These are phyloP conservation scores for Coniella lustricola DNA, from an alignment of 2,329 filamentous ascomycete genomes.

Conservation along the genomic window DNA sequence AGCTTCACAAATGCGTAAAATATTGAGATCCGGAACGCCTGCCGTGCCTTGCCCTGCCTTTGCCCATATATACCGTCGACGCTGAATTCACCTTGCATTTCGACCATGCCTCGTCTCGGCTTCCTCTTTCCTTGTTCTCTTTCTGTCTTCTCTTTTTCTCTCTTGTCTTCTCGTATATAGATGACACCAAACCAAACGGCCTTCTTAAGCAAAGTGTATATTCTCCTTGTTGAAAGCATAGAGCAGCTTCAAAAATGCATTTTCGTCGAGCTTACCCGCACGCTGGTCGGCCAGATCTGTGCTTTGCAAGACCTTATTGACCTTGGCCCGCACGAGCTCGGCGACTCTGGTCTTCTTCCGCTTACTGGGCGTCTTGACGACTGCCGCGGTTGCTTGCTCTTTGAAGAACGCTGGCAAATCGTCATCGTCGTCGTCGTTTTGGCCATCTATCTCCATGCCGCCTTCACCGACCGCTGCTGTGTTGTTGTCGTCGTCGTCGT, in stretches of 20 bases:
- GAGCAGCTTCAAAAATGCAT: conserved; percentile 78
- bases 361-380: conserved; percentile 55
- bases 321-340: conserved; percentile 78
- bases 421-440: conserved; percentile 59
- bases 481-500: conserved; percentile 35
- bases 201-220: conserved; percentile 82
- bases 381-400: conserved; percentile 31
- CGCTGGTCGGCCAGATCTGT: conserved; percentile 77
- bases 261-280: conserved; percentile 82
- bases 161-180: too few species aligned
- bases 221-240: conserved; percentile 83
- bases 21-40: conserved; percentile 10
- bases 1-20: too few species aligned
- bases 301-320: conserved; percentile 74
- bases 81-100: not conserved
- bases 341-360: conserved; percentile 75
- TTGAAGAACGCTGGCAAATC: conserved; percentile 81
- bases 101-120: not conserved
- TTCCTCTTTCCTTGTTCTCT: not conserved
- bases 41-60: conserved; percentile 1
- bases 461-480: too few species aligned
- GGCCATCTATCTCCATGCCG: conserved; percentile 41
- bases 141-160: not conserved
- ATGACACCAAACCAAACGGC: too few species aligned
- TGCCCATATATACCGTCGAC: too few species aligned